Conservation (phyloP, 345 rosid species). For the Excoecaria cochinchinensis region DNA sequence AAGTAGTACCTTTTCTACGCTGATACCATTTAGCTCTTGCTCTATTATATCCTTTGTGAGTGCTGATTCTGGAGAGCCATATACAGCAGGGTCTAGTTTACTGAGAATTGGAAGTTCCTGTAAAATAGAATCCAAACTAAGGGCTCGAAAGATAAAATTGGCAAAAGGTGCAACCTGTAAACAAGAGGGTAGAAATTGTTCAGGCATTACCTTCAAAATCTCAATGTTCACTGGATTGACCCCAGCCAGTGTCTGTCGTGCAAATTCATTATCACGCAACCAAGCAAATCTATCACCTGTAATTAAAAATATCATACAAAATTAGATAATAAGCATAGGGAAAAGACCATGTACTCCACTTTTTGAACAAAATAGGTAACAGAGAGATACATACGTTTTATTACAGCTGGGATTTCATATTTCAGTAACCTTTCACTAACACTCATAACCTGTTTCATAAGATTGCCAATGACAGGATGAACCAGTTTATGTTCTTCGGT, state of each 20-base stretch:
- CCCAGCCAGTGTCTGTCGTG: constrained; percentile 90
- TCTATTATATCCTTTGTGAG: constrained; percentile 74
- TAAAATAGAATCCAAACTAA: constrained; percentile 8
- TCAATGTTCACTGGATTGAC: constrained; percentile 87
- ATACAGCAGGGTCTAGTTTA: constrained; percentile 69
- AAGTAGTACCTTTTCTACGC: constrained; percentile 55
- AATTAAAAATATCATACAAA: constrained; percentile 6
- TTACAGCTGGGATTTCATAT: constrained; percentile 76
- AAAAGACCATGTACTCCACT: neutral
- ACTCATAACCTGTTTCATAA: constrained; percentile 49
- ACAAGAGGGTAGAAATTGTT: neutral
- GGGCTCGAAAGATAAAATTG: neutral
- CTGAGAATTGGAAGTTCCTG: constrained; percentile 90
- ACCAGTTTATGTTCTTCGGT: constrained; percentile 37
- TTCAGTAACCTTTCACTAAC: constrained; percentile 59
- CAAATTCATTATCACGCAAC: constrained; percentile 89
- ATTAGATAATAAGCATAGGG: neutral
- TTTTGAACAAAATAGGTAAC: neutral
- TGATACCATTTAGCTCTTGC: constrained; percentile 68
- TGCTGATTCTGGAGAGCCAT: constrained; percentile 83
- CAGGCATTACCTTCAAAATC: constrained; percentile 52
- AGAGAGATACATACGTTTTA: constrained; percentile 46
- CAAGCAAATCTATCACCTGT: constrained; percentile 91
- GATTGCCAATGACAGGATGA: constrained; percentile 26
- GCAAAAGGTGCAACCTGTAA: constrained; percentile 2